Conservation (phyloP, 768 basidiomycete genomes). For the Cystofilobasidium macerans region DNA sequence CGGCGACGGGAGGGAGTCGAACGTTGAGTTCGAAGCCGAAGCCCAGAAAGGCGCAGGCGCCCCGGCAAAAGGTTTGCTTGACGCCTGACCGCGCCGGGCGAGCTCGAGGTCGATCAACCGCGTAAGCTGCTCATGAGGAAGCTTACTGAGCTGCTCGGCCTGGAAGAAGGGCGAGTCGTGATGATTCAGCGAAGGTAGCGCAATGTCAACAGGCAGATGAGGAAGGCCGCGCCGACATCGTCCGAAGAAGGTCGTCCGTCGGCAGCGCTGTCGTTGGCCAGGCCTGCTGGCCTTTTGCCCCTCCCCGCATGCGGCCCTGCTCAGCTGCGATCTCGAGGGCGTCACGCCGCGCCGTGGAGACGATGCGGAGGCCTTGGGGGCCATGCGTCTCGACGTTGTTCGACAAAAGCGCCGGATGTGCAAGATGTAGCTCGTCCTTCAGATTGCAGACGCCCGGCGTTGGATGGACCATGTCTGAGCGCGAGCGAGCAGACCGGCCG, state of each 20-base stretch:
- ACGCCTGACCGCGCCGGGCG: background rate
- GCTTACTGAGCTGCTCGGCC: background rate
- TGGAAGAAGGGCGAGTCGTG: background rate
- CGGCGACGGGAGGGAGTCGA: too few relatives aligned
- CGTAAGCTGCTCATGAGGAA: background rate
- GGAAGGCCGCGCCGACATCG: background rate
- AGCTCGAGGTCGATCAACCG: background rate
- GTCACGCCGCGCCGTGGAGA: slow-evolving; percentile 10
- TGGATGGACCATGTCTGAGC: too few relatives aligned
- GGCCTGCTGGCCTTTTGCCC: background rate
- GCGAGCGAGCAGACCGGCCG: too few relatives aligned
- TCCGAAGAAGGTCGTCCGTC: too few relatives aligned
- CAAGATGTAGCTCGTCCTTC: too few relatives aligned
- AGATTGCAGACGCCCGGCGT: too few relatives aligned
- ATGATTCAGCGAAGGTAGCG: background rate
- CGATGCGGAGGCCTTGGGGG: background rate
- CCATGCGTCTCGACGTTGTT: too few relatives aligned
- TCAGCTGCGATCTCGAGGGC: slow-evolving; percentile 22
- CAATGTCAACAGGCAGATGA: background rate
- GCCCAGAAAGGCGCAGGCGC: too few relatives aligned
- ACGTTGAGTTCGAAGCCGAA: too few relatives aligned
- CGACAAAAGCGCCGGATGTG: too few relatives aligned
- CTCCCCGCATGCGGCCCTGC: slow-evolving; percentile 7
- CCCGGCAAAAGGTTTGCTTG: too few relatives aligned
- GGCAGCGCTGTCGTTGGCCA: background rate